Evolutionary conservation across 345 rosid genomes (phyloP).

Genomic region (Trapa incisa): DNA sequence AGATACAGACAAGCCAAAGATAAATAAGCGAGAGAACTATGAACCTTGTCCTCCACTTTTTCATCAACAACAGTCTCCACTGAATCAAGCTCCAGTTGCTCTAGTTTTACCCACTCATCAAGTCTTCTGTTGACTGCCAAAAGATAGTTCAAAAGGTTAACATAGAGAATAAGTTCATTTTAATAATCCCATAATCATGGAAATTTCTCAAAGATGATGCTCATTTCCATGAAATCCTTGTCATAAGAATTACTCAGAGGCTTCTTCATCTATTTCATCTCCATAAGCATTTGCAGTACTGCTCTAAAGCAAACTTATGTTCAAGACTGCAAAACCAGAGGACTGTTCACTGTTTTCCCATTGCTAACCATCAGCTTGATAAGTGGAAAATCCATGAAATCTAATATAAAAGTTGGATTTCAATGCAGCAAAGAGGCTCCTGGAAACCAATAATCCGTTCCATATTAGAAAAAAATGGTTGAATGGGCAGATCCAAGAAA

Average conservation of each 20-base stretch:
- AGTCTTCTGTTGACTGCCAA: constrained; percentile 83
- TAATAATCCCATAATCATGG: neutral
- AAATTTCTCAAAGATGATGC: neutral
- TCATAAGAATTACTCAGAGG: neutral
- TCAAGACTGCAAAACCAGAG: neutral
- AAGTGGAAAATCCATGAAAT: neutral
- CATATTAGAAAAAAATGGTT: neutral
- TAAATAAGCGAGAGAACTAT: neutral
- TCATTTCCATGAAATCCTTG: neutral
- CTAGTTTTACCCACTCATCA: constrained; percentile 95
- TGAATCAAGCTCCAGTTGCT: constrained; percentile 80
- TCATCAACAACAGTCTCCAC: constrained; percentile 89
- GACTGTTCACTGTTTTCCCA: too few species aligned
- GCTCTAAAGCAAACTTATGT: neutral
- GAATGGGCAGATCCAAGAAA: neutral
- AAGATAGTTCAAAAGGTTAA: neutral
- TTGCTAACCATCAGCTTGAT: neutral
- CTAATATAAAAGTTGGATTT: neutral
- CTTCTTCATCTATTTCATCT: neutral
- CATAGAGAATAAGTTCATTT: neutral
- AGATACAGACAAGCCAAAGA: neutral
- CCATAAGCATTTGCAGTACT: neutral
- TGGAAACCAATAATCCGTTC: neutral
- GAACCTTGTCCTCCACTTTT: constrained; percentile 95
- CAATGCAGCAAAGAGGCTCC: neutral